Conservation (phyloP, 2,329 filamentous ascomycete species). For the Ceratocystis ficicola region DNA sequence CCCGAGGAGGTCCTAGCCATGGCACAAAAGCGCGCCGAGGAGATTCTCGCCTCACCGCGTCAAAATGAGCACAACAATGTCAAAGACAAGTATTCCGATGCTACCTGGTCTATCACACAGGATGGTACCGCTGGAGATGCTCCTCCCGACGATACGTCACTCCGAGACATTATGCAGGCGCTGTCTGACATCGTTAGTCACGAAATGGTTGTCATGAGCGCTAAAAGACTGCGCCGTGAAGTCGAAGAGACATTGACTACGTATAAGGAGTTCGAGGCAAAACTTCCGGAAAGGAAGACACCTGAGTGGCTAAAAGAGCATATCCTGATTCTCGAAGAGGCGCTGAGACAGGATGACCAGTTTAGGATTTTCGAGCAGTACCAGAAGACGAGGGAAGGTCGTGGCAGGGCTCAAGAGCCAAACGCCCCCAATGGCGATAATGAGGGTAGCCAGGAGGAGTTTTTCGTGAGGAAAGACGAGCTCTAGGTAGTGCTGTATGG, state of each 20-base stretch:
- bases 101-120: not conserved
- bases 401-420: not conserved
- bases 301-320: constrained; percentile 21
- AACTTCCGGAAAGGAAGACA: constrained; percentile 21
- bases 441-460: constrained; percentile 39
- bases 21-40: constrained; percentile 15
- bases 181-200: constrained; percentile 50
- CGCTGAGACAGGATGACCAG: constrained; percentile 45
- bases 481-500: constrained; percentile 29
- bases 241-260: constrained; percentile 14
- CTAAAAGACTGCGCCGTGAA: constrained; percentile 5
- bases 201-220: constrained; percentile 54
- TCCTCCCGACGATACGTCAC: not conserved
- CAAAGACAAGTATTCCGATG: not conserved
- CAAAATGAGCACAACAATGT: constrained; percentile 26
- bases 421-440: constrained; percentile 19
- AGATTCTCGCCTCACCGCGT: constrained; percentile 12
- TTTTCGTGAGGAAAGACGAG: constrained; percentile 39
- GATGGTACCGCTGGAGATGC: not conserved
- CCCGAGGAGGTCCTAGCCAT: constrained; percentile 16
- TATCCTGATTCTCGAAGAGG: constrained; percentile 40
- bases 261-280: constrained; percentile 27
- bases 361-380: constrained; percentile 8
- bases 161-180: constrained; percentile 26
- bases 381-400: constrained; percentile 1